A percentile compares a stretch with the other conserved stretches of the same genome.
Evolutionary conservation across 345 rosid genomes (phyloP).

Genomic region (Gossypium longicalyx): DNA sequence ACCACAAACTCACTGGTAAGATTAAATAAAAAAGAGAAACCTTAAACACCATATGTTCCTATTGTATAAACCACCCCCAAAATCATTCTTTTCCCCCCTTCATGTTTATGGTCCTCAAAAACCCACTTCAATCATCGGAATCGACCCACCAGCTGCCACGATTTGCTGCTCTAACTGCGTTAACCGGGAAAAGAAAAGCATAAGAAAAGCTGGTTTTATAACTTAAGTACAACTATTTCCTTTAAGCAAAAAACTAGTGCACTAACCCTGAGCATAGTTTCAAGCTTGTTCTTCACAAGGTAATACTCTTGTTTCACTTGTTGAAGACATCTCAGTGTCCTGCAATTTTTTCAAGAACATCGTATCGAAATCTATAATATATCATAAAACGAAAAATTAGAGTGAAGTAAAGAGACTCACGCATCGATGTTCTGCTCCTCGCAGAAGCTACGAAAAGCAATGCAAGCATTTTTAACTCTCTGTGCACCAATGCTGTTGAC

Average conservation of each 20-base stretch:
- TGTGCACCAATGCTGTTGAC: constrained; percentile 85
- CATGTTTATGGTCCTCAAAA: constrained; percentile 28
- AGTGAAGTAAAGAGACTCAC: constrained; percentile 37
- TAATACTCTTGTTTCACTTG: constrained; percentile 78
- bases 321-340: constrained; percentile 79
- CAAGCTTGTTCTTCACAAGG: constrained; percentile 74
- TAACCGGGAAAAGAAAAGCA: background rate
- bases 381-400: background rate
- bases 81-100: constrained; percentile 8
- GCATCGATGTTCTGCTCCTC: constrained; percentile 71
- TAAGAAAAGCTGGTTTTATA: background rate
- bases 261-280: constrained; percentile 64
- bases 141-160: constrained; percentile 78
- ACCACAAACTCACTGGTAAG: constrained; percentile 19
- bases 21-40: constrained; percentile 12
- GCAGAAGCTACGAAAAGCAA: constrained; percentile 74
- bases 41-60: constrained; percentile 11
- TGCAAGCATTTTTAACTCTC: constrained; percentile 75
- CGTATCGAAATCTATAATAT: background rate
- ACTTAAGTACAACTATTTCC: background rate
- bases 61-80: constrained; percentile 21
- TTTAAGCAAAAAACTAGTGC: background rate
- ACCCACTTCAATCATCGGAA: constrained; percentile 47
- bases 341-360: constrained; percentile 22
- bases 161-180: constrained; percentile 88